Evolutionary conservation across 768 basidiomycete genomes (phyloP), one percentile per base, ranked within the genome.

Genomic region (Rhizopogon vesiculosus): DNA sequence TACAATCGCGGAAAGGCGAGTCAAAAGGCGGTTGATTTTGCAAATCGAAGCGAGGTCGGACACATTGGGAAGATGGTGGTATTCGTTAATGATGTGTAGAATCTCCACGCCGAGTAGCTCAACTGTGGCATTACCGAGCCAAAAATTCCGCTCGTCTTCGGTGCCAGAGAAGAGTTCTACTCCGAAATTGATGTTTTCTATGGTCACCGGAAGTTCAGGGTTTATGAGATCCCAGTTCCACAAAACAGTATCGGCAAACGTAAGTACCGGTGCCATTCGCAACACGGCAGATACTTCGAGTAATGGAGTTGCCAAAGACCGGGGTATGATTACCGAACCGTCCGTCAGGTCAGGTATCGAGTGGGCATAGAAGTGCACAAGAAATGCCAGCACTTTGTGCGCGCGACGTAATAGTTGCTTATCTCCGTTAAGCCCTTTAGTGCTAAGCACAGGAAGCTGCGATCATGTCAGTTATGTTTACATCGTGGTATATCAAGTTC

Each of bases 231-330:
- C 83, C 79, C 83, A 88, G 67, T 98, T 97, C 92, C 93, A 99
- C 1, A 98, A 79, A 13, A 99, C 95, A 16, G 91, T 93, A 67
- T 97, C 96, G 28, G 95, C 91, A 66, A 93, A 99, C 0, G 95
- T 99, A 60, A 98, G 77, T 59, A 99, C 83, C 4, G 96, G 96
- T 6, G 95, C 93, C n/a, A 95, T 86, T 51, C 84, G 85, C 42
- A 99, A 79, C 51, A 79, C 71, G 9, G 78, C 78, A 13, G 93
- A 96, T 45, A 96, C 84, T 16, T 78, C 65, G 29, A 91, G 80
- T 29, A 97, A 77, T 0, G 96, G 95, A 22, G 90, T 70, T 1
- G 91, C 80, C 41, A 99, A 75, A 9, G 87, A 79, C 56, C 81
- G 77, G 2, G 96, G 96, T 35, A 99, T 82, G 50, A 78, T 64